Evolutionary conservation across 129 eudicot genomes (phyloP), one percentile per base, ranked within the genome.

Genomic region (Solidago caesia): DNA sequence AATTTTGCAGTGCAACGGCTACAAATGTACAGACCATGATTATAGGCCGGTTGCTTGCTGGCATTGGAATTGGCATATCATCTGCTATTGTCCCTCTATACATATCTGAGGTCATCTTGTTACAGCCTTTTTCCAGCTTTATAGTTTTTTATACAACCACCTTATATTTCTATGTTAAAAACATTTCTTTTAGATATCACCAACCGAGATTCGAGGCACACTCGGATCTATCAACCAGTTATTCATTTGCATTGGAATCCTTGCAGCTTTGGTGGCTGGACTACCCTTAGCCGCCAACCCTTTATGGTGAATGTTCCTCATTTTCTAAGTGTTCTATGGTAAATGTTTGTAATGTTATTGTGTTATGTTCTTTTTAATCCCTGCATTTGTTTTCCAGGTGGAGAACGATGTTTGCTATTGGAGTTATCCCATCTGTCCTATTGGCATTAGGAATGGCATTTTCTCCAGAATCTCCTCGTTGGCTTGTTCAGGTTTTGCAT

Each of bases 21-120:
- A 84, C 85, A 60, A 87, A 79, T 79, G 87, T 87, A 44, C 85
- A 92, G 81, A 76, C 86, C 71, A 89, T 92, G 98, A 87, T 92
- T 66, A 64, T 89, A 48, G 98, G 98, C 56, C 96, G 98, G 46
- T 81, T 92, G 70, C 95, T 92, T 72, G 88, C 92, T 63, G 98
- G 98, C n/a, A 84, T 92, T 75, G 98, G 98, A 79, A 92, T 92
- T 25, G 98, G 98, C 79, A 89, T 92, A 77, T 87, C 98, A 75
- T 92, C 98, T 77, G 98, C 98, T 39, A 86, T 92, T 21, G 98
- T 92, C 77, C 98, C 98, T 48, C 84, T 92, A 60, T 92, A 92
- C 83, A 92, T 92, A 67, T 92, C 98, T 13, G 98, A 92, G 98
- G 98, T 89, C 82, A 72, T 33, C 69, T 27, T 67, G 29, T 82